phyloP scores from a whole-genome alignment of 306 rosid genomes.

The Astragalus glycyphyllos region DNA sequence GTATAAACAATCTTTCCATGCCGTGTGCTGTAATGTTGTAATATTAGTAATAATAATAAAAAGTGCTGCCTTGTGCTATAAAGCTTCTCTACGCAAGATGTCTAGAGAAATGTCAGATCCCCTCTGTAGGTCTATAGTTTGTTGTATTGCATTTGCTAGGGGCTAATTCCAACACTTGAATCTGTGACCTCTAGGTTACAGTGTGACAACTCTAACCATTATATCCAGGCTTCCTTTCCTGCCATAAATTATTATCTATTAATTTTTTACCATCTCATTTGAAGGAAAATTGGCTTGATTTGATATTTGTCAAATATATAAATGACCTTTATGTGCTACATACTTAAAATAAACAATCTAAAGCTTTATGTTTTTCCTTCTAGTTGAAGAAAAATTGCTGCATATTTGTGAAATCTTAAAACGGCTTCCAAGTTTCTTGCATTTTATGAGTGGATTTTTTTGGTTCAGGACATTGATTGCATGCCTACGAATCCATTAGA shows the following conservation, averaged over 20 bases:
- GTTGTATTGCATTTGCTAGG: constrained; percentile 29
- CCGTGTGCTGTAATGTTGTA: background rate
- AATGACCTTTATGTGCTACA: constrained; percentile 1
- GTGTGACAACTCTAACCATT: constrained; percentile 9
- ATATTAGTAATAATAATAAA: constrained; percentile 1
- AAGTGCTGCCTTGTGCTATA: background rate
- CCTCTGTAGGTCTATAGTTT: constrained; percentile 8
- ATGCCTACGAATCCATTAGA: constrained; percentile 86
- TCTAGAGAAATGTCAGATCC: constrained; percentile 2
- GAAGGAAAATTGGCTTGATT: constrained; percentile 22
- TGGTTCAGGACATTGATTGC: constrained; percentile 86
- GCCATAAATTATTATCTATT: background rate
- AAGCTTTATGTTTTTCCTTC: background rate
- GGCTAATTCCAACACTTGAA: constrained; percentile 10
- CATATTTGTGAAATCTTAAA: constrained; percentile 12
- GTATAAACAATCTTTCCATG: background rate
- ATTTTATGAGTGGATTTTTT: constrained; percentile 34
- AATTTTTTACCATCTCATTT: background rate
- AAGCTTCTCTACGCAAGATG: constrained; percentile 9
- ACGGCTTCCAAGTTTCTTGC: constrained; percentile 20
- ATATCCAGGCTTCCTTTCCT: constrained; percentile 8
- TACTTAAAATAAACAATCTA: constrained; percentile 1
- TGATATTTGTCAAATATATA: constrained; percentile 25
- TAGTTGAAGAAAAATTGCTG: constrained; percentile 28
- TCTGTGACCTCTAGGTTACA: background rate